Conservation (phyloP, 164 flowering plant species). For the Magnolia officinalis region DNA sequence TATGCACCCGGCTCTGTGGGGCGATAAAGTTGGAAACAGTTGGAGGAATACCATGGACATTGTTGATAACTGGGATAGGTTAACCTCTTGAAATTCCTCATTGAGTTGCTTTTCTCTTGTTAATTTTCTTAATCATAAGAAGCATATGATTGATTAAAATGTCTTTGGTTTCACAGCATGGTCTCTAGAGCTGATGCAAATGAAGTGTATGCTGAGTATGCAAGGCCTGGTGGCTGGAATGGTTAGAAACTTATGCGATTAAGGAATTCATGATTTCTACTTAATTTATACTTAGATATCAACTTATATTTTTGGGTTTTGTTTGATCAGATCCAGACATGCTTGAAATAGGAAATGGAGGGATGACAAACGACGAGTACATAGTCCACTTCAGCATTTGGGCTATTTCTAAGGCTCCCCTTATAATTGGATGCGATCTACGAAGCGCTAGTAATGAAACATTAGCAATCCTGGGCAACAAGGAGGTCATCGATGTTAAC, state of each 20-base stretch:
- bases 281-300: too few relatives aligned
- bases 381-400: conserved; percentile 78
- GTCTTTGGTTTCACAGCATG: conserved; percentile 44
- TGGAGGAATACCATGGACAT: conserved; percentile 80
- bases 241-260: conserved; percentile 29
- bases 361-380: conserved; percentile 79
- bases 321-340: conserved; percentile 74
- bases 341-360: conserved; percentile 97
- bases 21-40: conserved; percentile 52
- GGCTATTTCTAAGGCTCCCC: conserved; percentile 93
- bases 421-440: conserved; percentile 84
- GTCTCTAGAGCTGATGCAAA: conserved; percentile 66
- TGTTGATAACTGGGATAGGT: conserved; percentile 54
- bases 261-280: too few relatives aligned
- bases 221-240: conserved; percentile 93
- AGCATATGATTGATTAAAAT: background rate
- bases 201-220: conserved; percentile 58
- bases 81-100: background rate
- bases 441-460: conserved; percentile 58
- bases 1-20: conserved; percentile 63
- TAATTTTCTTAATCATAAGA: background rate
- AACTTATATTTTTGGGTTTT: background rate
- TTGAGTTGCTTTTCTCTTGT: background rate
- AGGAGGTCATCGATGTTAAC: conserved; percentile 77
- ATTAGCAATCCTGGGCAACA: conserved; percentile 54